Conservation (phyloP, 495 filamentous ascomycete genomes). For the Annulohypoxylon moriforme region DNA sequence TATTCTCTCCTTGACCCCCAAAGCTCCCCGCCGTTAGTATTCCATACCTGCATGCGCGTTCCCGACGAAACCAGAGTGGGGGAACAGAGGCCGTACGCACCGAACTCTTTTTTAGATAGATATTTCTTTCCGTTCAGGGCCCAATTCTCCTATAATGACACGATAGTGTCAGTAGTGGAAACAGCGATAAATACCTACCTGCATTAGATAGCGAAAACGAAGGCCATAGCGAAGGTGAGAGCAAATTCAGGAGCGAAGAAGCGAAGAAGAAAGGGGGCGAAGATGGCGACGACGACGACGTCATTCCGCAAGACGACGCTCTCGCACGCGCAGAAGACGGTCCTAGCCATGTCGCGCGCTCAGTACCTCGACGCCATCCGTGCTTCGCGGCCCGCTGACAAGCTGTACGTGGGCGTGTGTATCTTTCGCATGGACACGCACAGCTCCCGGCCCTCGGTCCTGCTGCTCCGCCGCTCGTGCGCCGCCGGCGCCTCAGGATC, state of each 20-base stretch:
- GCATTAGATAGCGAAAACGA: background rate
- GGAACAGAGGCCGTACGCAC: background rate
- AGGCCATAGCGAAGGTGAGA: background rate
- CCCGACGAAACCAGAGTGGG: constrained; percentile 19
- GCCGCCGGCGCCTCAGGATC: background rate
- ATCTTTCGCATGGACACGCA: constrained; percentile 43
- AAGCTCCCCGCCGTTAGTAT: constrained; percentile 6
- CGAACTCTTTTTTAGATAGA: background rate
- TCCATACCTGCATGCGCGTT: constrained; percentile 23
- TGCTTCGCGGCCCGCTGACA: constrained; percentile 32
- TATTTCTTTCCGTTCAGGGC: background rate
- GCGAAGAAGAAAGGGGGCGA: background rate
- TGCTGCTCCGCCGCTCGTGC: constrained; percentile 37
- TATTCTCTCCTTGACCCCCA: background rate
- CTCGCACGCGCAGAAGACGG: constrained; percentile 40
- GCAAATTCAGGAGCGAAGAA: background rate
- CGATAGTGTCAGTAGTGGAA: background rate
- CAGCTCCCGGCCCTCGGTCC: constrained; percentile 36
- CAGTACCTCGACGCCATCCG: constrained; percentile 40
- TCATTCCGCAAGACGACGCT: constrained; percentile 42
- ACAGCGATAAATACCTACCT: background rate
- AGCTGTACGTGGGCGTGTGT: constrained; percentile 44
- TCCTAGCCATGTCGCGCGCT: constrained; percentile 46
- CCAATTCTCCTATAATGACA: background rate
- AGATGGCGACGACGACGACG: constrained; percentile 24